Percentiles rank a stretch among this genome's conserved stretches.
Conservation (phyloP, 139 green algal species). For the Coelastrella sp. region DNA sequence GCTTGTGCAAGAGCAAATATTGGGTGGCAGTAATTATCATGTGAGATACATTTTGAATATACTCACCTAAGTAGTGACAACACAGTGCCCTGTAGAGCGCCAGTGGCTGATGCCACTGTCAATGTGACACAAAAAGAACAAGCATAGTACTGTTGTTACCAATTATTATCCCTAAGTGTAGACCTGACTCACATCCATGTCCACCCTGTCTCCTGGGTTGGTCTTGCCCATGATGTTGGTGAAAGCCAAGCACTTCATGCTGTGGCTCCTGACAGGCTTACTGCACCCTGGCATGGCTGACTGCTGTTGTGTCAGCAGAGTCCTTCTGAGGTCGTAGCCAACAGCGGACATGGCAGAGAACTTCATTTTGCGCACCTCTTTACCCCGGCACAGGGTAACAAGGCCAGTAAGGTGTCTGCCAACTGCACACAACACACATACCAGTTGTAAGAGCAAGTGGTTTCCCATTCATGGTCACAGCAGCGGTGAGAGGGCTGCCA, state of each 20-base stretch:
- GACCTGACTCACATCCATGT: slow-evolving; percentile 7
- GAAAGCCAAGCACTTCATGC: neutral
- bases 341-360: neutral
- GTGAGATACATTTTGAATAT: too few species aligned
- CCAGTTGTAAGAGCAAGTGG: too few species aligned
- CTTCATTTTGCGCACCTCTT: neutral
- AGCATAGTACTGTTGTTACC: too few species aligned
- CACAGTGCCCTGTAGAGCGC: too few species aligned
- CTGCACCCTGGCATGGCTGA: neutral
- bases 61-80: too few species aligned
- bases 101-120: too few species aligned
- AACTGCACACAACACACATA: neutral
- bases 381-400: neutral
- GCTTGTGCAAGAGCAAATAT: too few species aligned
- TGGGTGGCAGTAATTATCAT: too few species aligned
- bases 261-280: neutral
- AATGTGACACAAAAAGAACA: too few species aligned
- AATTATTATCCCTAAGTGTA: too few species aligned
- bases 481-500: too few species aligned
- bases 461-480: too few species aligned
- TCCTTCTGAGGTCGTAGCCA: neutral
- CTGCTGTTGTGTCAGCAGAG: neutral
- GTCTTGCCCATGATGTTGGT: slow-evolving; percentile 4
- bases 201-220: slow-evolving; percentile 17
- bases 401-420: neutral